Conservation (phyloP, 1,284 basidiomycete genomes). For the Cryptococcus sp. region DNA sequence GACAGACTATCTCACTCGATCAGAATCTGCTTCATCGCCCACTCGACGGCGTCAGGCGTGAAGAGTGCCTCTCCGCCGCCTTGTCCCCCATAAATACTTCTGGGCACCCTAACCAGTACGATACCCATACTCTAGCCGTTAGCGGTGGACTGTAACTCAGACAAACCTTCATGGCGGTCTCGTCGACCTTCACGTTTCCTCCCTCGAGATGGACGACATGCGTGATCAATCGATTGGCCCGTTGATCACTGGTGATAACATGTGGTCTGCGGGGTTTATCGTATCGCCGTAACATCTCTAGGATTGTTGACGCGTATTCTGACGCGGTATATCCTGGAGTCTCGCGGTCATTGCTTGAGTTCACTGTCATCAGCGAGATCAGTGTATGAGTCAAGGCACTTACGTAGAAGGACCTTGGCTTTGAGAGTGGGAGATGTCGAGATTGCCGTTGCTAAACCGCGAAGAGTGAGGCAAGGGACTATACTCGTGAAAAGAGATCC, state of each 20-base stretch:
- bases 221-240: slow-evolving; percentile 55
- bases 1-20: neutral
- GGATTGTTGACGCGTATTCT: slow-evolving; percentile 80
- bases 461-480: slow-evolving; percentile 82
- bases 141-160: neutral
- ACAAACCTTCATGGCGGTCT: slow-evolving; percentile 59
- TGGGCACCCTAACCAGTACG: slow-evolving; percentile 31
- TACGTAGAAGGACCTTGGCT: slow-evolving; percentile 79
- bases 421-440: slow-evolving; percentile 66
- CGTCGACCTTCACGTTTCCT: slow-evolving; percentile 61
- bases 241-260: slow-evolving; percentile 44
- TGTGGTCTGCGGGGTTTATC: slow-evolving; percentile 36
- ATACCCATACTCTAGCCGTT: slow-evolving; percentile 31
- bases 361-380: slow-evolving; percentile 56
- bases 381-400: slow-evolving; percentile 33
- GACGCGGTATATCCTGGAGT: slow-evolving; percentile 76
- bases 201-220: slow-evolving; percentile 74
- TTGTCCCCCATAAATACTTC: slow-evolving; percentile 11
- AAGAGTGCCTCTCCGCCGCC: slow-evolving; percentile 30
- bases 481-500: slow-evolving; percentile 93
- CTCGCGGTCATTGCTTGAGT: slow-evolving; percentile 84
- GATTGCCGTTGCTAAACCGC: slow-evolving; percentile 74
- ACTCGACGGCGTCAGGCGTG: slow-evolving; percentile 33
- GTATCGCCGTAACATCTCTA: slow-evolving; percentile 62
- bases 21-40: slow-evolving; percentile 36